Evolutionary conservation across 257 asterid genomes (phyloP).

Genomic region (Oldenlandia corymbosa): DNA sequence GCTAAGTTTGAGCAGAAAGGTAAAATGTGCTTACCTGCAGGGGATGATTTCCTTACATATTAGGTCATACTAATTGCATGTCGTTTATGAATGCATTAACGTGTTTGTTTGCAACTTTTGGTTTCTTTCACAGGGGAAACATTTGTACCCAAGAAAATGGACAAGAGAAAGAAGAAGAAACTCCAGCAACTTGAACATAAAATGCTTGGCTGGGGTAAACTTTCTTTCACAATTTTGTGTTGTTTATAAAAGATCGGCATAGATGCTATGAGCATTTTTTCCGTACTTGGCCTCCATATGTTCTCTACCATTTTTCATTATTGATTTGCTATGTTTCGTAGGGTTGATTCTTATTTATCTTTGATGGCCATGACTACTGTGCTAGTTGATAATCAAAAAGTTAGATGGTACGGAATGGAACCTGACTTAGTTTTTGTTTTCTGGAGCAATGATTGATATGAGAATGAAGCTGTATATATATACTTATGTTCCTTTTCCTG

Average conservation of each 20-base stretch:
- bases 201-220: conserved; percentile 98
- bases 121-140: conserved; percentile 53
- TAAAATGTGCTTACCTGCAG: conserved; percentile 10
- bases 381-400: not conserved
- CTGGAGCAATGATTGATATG: not conserved
- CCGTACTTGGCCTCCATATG: not conserved
- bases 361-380: not conserved
- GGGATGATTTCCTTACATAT: conserved; percentile 14
- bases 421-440: no score
- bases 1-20: conserved; percentile 98
- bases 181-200: conserved; percentile 82
- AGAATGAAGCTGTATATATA: not conserved
- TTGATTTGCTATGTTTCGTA: not conserved
- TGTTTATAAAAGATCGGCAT: not conserved
- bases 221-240: not conserved
- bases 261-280: not conserved
- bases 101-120: conserved; percentile 12
- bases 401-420: not conserved
- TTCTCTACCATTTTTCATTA: not conserved
- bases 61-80: not conserved
- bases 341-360: not conserved
- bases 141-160: conserved; percentile 75
- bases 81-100: not conserved
- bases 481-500: no score
- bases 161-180: conserved; percentile 83